phyloP scores from a whole-genome alignment of 305 asterid species.

The Caryopteris hybrid region DNA sequence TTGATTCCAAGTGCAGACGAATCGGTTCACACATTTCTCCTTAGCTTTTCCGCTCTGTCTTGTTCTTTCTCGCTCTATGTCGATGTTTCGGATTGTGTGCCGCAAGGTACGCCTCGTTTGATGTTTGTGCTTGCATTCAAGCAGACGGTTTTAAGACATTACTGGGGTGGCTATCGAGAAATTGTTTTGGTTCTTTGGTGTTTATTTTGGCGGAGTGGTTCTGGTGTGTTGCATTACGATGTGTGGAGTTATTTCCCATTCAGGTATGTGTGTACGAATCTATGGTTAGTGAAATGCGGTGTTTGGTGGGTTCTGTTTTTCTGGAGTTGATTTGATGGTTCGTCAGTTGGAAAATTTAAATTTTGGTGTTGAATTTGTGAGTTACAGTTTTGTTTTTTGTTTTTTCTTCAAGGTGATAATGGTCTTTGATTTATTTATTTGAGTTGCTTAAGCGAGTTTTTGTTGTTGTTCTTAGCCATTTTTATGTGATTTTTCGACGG shows the following conservation, averaged over 20 bases:
- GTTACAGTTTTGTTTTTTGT: background rate
- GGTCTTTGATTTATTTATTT: background rate
- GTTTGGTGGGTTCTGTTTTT: no score
- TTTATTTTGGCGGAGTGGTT: background rate
- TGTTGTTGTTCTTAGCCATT: background rate
- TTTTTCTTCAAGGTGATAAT: background rate
- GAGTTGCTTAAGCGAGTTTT: conserved; percentile 2
- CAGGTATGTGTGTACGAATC: no score
- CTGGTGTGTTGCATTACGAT: conserved; percentile 17
- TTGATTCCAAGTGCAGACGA: conserved; percentile 20
- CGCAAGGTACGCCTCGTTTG: background rate
- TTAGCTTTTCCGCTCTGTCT: background rate
- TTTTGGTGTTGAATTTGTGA: background rate
- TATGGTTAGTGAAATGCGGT: no score
- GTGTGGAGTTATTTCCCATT: background rate
- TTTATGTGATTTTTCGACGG: conserved; percentile 11
- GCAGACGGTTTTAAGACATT: background rate
- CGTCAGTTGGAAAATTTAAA: conserved; percentile 2
- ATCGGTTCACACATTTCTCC: background rate
- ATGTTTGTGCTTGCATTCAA: background rate
- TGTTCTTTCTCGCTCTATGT: background rate
- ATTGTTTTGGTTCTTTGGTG: background rate
- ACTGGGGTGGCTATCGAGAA: background rate
- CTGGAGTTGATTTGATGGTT: conserved; percentile 1
- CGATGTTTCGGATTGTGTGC: conserved; percentile 6